phyloP scores from a whole-genome alignment of 257 asterid species.

The Perilla frutescens region DNA sequence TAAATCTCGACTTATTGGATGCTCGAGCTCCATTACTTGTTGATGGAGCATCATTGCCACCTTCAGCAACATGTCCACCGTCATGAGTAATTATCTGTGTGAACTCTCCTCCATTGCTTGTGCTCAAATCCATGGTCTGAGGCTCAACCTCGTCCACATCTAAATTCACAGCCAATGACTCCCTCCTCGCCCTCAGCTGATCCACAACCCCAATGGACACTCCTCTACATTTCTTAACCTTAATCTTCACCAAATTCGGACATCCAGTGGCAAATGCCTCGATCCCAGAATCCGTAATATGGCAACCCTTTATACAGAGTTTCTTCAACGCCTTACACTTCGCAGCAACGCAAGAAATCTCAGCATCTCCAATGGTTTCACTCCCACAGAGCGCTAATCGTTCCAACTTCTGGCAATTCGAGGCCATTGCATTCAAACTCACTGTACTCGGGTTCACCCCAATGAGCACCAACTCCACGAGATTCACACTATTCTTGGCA shows the following conservation, averaged over 20 bases:
- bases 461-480: conserved; percentile 80
- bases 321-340: conserved; percentile 77
- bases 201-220: conserved; percentile 67
- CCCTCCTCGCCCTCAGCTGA: conserved; percentile 72
- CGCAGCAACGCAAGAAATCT: conserved; percentile 69
- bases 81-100: not conserved
- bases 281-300: conserved; percentile 74
- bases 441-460: conserved; percentile 76
- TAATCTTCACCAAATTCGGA: conserved; percentile 86
- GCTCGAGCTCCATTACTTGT: conserved; percentile 32
- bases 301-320: conserved; percentile 86
- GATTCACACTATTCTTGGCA: conserved; percentile 66
- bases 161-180: conserved; percentile 59
- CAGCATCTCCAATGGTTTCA: conserved; percentile 84
- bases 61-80: not conserved
- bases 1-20: conserved; percentile 33
- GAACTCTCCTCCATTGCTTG: conserved; percentile 47
- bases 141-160: conserved; percentile 74
- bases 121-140: conserved; percentile 57
- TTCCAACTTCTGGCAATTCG: conserved; percentile 74
- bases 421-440: conserved; percentile 66
- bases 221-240: conserved; percentile 81
- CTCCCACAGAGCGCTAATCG: conserved; percentile 92
- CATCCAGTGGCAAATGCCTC: conserved; percentile 82
- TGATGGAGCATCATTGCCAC: conserved; percentile 24